Base-by-base conservation (phyloP, 2,329 filamentous ascomycete species). In the Cadophora gregata region DNA sequence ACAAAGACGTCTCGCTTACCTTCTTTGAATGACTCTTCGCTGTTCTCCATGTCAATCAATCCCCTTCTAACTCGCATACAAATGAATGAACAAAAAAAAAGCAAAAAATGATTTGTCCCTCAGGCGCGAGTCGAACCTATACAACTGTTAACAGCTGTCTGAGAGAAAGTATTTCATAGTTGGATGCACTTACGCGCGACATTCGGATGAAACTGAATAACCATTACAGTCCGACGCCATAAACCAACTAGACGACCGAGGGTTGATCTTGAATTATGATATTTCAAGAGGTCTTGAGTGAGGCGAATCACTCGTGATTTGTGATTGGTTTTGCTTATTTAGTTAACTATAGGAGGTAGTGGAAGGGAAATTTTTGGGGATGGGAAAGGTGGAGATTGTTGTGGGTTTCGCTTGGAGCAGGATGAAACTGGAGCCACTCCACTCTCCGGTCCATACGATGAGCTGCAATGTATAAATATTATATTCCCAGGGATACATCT, bases 231-330 rank as follows among this genome's bases (percentile, higher is more conserved):
- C 66, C 42, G 60, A 66, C 66, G 66, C 63, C 63, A 65, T 65
- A 68, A 68, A 68, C 66, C 66, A 69, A 67, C 67, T 68, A 68
- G 66, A 68, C 66, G 63, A 65, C 63, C 63, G 62, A 60, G 66
- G 42, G 66, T 67, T 50, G 29, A 36, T 42, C 31, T 36, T 14
- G 55, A 25, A 19, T 42, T 36, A 3, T 3, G 42, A 47, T 36
- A 6, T 16, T 21, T 9, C 55, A 33, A 27, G 55, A 21, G 55
- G 33, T 58, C 55, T 10, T 21, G 5, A 38, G 8, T 27, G n/a
- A 42, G 19, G 33, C 42, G 24, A 25, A 16, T 38, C 21, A 38
- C 9, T 27, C 21, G 33, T 24, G 31, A 58, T 38, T 58, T 36
- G 33, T 58, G 55, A 19, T 21, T 16, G 31, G 2, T 25, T 38